These are phyloP conservation scores for Drechslerella stenobrocha DNA, from an alignment of 2,329 filamentous ascomycete species.

Conservation along the genomic window DNA sequence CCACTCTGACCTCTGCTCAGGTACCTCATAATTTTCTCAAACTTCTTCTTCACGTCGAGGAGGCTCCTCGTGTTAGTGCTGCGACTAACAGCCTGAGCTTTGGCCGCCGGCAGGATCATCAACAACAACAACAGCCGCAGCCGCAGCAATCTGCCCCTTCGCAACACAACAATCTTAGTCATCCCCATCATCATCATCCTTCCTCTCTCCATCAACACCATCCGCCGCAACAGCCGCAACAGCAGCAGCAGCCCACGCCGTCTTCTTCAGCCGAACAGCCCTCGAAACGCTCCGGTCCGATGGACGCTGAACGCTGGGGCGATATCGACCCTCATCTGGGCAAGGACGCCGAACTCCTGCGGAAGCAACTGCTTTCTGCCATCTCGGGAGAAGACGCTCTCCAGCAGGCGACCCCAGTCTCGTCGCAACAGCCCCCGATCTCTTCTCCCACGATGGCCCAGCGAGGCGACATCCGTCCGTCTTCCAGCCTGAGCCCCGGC, in stretches of 20 bases:
- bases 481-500: conserved; percentile 41
- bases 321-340: conserved; percentile 43
- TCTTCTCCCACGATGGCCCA: conserved; percentile 39
- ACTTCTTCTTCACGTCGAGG: conserved; percentile 49
- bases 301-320: conserved; percentile 40
- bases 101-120: conserved; percentile 43
- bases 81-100: conserved; percentile 48
- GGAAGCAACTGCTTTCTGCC: conserved; percentile 41
- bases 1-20: conserved; percentile 45
- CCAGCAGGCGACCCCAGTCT: conserved; percentile 40
- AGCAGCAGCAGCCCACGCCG: conserved; percentile 37
- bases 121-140: conserved; percentile 13
- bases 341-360: conserved; percentile 30
- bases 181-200: conserved; percentile 6
- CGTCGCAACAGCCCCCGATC: conserved; percentile 39
- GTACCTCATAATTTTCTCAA: conserved; percentile 50
- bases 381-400: conserved; percentile 40
- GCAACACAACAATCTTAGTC: background rate
- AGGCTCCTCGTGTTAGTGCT: conserved; percentile 47
- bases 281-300: conserved; percentile 14
- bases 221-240: conserved; percentile 11
- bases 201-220: conserved; percentile 19
- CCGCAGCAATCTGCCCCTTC: background rate
- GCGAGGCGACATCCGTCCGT: conserved; percentile 36
- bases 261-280: conserved; percentile 46